These are phyloP conservation scores for Dispira simplex DNA, from an alignment of 192 early-diverging fungal genomes.

Conservation along the genomic window DNA sequence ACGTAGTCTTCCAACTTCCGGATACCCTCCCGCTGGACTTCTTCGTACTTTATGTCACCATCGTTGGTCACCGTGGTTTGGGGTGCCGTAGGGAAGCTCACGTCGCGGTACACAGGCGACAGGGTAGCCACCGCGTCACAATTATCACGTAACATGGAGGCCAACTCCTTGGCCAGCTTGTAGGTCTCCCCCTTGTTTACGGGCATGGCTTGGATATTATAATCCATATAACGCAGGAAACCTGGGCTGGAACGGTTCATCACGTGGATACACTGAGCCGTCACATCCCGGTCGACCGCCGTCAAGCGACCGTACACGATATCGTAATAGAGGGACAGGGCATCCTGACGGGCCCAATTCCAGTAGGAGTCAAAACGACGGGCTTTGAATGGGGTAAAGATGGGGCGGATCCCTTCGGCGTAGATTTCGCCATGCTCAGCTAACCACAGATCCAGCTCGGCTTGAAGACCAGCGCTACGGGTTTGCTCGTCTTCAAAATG, in stretches of 20 bases:
- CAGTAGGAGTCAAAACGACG: constrained; percentile 89
- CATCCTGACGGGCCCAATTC: constrained; percentile 92
- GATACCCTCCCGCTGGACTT: constrained; percentile 63
- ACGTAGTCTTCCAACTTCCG: constrained; percentile 92
- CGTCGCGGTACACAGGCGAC: constrained; percentile 82
- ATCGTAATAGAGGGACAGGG: constrained; percentile 78
- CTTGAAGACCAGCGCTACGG: constrained; percentile 49
- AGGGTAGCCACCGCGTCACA: constrained; percentile 63
- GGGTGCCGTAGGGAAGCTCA: constrained; percentile 74
- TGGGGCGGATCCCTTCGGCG: constrained; percentile 74
- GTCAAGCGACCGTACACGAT: constrained; percentile 80
- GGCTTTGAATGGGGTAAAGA: constrained; percentile 73
- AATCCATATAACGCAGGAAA: constrained; percentile 74
- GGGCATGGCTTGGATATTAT: constrained; percentile 65
- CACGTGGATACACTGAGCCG: constrained; percentile 75
- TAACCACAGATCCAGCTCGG: constrained; percentile 75
- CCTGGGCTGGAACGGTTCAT: constrained; percentile 80
- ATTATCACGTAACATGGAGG: constrained; percentile 74
- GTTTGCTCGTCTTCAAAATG: constrained; percentile 49
- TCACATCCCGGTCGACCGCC: constrained; percentile 82
- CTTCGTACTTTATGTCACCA: constrained; percentile 74
- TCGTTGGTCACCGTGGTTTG: constrained; percentile 58
- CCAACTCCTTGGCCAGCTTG: constrained; percentile 62
- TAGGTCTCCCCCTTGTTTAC: constrained; percentile 70
- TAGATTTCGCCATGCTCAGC: constrained; percentile 87